phyloP scores from a whole-genome alignment of 495 filamentous ascomycete species.

The Xylaria castorea region DNA sequence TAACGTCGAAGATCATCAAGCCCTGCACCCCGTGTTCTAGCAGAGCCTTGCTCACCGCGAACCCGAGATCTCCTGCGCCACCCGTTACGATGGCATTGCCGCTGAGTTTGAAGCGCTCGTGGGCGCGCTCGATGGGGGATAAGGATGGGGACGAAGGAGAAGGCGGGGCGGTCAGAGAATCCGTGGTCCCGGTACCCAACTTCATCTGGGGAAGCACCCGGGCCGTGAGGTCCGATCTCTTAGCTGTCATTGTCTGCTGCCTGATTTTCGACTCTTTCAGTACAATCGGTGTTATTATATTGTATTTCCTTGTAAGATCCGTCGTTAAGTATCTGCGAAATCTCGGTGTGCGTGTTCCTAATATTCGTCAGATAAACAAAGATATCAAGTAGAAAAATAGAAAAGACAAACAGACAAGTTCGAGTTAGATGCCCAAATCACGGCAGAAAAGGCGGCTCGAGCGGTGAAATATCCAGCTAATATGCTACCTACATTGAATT shows the following conservation, averaged over 20 bases:
- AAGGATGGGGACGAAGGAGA: constrained; percentile 52
- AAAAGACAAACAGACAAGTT: not conserved
- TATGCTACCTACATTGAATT: not conserved
- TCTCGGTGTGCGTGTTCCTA: not conserved
- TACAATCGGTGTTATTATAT: not conserved
- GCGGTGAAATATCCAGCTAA: not conserved
- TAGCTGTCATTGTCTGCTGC: constrained; percentile 30
- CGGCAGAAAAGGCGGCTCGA: not conserved
- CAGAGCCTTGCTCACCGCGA: constrained; percentile 64
- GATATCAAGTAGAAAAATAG: not conserved
- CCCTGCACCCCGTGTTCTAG: constrained; percentile 73
- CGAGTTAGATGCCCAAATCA: not conserved
- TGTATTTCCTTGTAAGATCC: not conserved
- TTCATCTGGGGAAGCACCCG: constrained; percentile 63
- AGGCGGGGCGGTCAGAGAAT: constrained; percentile 54
- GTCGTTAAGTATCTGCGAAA: not conserved
- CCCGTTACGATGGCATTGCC: constrained; percentile 76
- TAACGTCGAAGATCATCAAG: constrained; percentile 68
- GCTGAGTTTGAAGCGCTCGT: constrained; percentile 64
- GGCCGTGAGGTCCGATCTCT: constrained; percentile 42
- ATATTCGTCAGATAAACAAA: not conserved
- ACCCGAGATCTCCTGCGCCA: constrained; percentile 71
- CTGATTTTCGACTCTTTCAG: not conserved
- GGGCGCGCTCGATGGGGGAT: constrained; percentile 55
- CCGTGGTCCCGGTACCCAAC: constrained; percentile 53